Evolutionary conservation across 2,329 filamentous ascomycete genomes (phyloP).

Genomic region (Aspergillus fischeri): DNA sequence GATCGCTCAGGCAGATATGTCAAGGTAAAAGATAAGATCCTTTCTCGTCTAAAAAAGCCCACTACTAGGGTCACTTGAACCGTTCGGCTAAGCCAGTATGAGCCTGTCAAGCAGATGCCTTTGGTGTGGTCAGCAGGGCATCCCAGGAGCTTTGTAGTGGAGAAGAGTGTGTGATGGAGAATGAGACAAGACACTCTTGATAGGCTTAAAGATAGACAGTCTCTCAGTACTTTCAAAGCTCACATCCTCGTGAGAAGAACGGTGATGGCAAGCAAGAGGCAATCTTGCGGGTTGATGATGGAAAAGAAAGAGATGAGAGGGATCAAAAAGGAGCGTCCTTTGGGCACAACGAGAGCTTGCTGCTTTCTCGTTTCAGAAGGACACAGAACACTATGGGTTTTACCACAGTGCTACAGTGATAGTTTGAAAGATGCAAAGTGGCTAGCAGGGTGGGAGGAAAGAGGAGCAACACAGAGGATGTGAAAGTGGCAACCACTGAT

Average conservation of each 20-base stretch:
- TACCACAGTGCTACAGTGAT: background rate
- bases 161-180: background rate
- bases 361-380: background rate
- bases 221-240: background rate
- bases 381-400: background rate
- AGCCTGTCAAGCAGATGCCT: background rate
- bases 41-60: background rate
- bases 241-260: background rate
- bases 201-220: background rate
- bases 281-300: background rate
- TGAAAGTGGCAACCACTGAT: background rate
- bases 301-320: background rate
- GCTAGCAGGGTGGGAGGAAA: background rate
- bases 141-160: background rate
- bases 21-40: background rate
- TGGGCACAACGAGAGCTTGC: background rate
- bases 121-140: background rate
- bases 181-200: background rate
- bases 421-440: background rate
- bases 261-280: background rate
- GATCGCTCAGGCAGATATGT: background rate
- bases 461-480: background rate
- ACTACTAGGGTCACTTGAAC: background rate
- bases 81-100: background rate
- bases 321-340: background rate